A percentile compares a stretch with the other conserved stretches of the same genome.
These are phyloP conservation scores for Vickermania spadyakhi DNA, from an alignment of 208 protist species.

Conservation along the genomic window DNA sequence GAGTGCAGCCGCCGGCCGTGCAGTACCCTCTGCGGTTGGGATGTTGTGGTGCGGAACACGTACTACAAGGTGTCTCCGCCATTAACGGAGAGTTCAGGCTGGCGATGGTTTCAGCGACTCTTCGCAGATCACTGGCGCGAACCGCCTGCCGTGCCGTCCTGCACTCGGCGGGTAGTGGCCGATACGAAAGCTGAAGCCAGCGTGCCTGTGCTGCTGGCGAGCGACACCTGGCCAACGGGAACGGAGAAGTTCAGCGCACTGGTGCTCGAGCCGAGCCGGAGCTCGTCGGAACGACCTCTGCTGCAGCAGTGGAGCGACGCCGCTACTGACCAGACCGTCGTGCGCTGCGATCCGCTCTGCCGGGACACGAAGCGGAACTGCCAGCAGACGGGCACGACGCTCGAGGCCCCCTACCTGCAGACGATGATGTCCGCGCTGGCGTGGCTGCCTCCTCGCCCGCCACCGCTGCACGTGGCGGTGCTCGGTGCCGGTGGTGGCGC, in stretches of 20 bases:
- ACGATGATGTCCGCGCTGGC: slow-evolving; percentile 63
- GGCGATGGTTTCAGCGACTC: slow-evolving; percentile 7
- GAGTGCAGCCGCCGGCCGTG: slow-evolving; percentile 61
- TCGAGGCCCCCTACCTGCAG: slow-evolving; percentile 73
- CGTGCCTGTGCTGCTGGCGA: not conserved
- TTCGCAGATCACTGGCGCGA: slow-evolving; percentile 12
- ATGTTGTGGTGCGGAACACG: slow-evolving; percentile 72
- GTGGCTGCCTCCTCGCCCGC: slow-evolving; percentile 30
- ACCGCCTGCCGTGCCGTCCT: not conserved
- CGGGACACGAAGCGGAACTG: slow-evolving; percentile 38
- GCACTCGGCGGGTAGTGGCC: not conserved
- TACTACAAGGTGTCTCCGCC: slow-evolving; percentile 20
- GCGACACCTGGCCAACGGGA: slow-evolving; percentile 34
- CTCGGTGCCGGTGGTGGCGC: slow-evolving; percentile 76
- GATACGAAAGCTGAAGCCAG: not conserved
- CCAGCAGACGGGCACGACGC: slow-evolving; percentile 40
- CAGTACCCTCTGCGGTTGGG: slow-evolving; percentile 41
- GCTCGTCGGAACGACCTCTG: slow-evolving; percentile 10
- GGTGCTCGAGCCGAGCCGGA: slow-evolving; percentile 37
- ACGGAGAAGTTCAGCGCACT: slow-evolving; percentile 65
- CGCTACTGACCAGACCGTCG: slow-evolving; percentile 73
- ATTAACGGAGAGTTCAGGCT: not conserved
- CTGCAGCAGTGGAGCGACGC: slow-evolving; percentile 30
- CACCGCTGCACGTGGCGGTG: slow-evolving; percentile 49
- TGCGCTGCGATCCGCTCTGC: slow-evolving; percentile 56